phyloP scores from a whole-genome alignment of 345 rosid species.

The Eucalyptus victrix region DNA sequence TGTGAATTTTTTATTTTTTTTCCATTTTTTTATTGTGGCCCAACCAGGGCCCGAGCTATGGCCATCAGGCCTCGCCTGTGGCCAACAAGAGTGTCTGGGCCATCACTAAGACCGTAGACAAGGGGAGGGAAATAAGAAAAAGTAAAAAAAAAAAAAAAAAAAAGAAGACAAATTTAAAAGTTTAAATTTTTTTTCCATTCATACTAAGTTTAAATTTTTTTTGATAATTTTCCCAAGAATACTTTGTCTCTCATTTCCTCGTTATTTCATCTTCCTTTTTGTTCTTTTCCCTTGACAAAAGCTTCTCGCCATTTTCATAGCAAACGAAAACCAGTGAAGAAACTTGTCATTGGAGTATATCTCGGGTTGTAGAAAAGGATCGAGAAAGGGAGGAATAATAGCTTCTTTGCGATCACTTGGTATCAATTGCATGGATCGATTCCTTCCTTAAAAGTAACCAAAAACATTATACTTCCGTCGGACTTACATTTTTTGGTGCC shows the following conservation, averaged over 20 bases:
- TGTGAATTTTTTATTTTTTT: too few relatives aligned
- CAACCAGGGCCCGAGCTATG: not conserved
- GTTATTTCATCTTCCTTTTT: not conserved
- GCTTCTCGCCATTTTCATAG: not conserved
- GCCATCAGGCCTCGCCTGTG: too few relatives aligned
- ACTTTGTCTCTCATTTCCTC: not conserved
- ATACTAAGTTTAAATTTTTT: not conserved
- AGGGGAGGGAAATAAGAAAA: not conserved
- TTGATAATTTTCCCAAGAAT: not conserved
- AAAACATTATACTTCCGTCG: not conserved
- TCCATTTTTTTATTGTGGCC: not conserved
- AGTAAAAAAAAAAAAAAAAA: too few relatives aligned
- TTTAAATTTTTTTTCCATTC: too few relatives aligned
- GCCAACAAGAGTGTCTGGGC: too few relatives aligned
- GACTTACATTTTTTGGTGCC: not conserved
- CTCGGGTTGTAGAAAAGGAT: not conserved
- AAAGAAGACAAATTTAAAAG: not conserved
- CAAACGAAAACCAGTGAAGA: not conserved
- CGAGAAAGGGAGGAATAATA: not conserved
- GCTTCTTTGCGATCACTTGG: not conserved
- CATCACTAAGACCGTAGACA: not conserved
- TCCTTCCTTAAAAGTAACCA: not conserved
- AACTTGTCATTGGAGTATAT: not conserved
- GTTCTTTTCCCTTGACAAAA: not conserved
- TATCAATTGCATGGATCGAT: not conserved